Base-by-base conservation (phyloP, 352 stramenopile species). In the Thalassiosira livingstoniorum region DNA sequence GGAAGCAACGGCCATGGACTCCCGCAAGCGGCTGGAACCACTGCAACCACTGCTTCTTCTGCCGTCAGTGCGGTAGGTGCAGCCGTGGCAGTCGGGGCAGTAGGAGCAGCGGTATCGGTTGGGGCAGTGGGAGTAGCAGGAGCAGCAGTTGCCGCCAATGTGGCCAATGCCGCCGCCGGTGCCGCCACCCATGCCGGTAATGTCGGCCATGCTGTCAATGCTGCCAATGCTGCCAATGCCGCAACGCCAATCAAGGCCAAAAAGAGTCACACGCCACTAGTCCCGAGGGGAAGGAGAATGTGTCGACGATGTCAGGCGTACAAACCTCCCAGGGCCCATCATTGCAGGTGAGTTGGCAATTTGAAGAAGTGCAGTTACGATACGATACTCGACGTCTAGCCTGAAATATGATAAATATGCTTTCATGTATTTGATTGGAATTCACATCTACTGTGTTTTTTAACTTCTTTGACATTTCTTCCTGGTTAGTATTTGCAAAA, bases 281-380 rank as follows among this genome's bases (percentile, higher is more conserved):
- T 31, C 23, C 15, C 61, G 57, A 75, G 77, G 11, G 80, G 83
- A 37, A 78, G 73, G 34, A 68, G 87, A 53, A 87, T 93, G 25
- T 95, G 91, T 78, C 75, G 91, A 47, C 65, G 89, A 25, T 99
- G 97, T 90, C 96, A 97, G 5, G 94, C 97, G 35, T 99, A 98
- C 90, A 99, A 99, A 85, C 97, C 97, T 15, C 92, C 92, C 32
- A 94, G 97, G 75, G 97, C 97, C 15, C 97, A 98, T 92, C 97
- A 98, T 88, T 99, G 97, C 91, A 98, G 94, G 63, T 97, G 39
- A 53, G 62, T 73, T 29, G 21, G 4, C 21, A n/a, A n/a, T n/a
- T n/a, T n/a, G n/a, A n/a, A n/a, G n/a, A n/a, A n/a, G n/a, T n/a
- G n/a, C n/a, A n/a, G n/a, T n/a, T n/a, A n/a, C n/a, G n/a, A n/a